Evolutionary conservation across 208 protist genomes (phyloP).

Genomic region (Leishmania major): DNA sequence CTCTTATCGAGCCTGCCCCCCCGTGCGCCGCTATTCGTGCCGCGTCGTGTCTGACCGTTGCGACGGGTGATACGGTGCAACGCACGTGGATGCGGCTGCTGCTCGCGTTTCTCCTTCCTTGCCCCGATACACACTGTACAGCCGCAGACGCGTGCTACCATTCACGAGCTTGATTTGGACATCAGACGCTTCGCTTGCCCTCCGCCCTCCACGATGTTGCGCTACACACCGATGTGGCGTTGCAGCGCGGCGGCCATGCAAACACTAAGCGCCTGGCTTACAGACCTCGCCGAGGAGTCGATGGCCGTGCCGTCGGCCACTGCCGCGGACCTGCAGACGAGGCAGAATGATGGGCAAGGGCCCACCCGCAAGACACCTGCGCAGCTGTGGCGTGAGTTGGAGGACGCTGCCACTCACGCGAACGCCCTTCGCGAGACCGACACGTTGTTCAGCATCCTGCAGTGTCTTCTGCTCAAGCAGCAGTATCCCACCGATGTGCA

Average conservation of each 20-base stretch:
- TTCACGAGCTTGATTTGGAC: too few species aligned
- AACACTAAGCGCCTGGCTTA: conserved; percentile 37
- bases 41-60: too few species aligned
- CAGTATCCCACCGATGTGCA: conserved; percentile 30
- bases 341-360: neutral
- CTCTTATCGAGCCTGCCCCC: too few species aligned
- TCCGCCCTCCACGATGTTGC: conserved; percentile 15
- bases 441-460: conserved; percentile 50
- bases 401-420: conserved; percentile 36
- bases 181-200: neutral
- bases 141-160: too few species aligned
- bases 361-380: neutral
- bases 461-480: conserved; percentile 36
- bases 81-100: neutral
- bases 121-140: too few species aligned
- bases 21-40: too few species aligned
- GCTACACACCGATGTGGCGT: neutral
- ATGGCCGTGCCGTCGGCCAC: conserved; percentile 16
- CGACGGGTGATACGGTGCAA: too few species aligned
- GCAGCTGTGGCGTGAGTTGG: conserved; percentile 53
- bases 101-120: too few species aligned
- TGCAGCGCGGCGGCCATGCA: conserved; percentile 31
- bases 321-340: neutral
- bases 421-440: conserved; percentile 72
- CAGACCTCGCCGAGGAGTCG: conserved; percentile 34